phyloP scores from a whole-genome alignment of 805 yeast species.

The Ogataea wickerhamii region DNA sequence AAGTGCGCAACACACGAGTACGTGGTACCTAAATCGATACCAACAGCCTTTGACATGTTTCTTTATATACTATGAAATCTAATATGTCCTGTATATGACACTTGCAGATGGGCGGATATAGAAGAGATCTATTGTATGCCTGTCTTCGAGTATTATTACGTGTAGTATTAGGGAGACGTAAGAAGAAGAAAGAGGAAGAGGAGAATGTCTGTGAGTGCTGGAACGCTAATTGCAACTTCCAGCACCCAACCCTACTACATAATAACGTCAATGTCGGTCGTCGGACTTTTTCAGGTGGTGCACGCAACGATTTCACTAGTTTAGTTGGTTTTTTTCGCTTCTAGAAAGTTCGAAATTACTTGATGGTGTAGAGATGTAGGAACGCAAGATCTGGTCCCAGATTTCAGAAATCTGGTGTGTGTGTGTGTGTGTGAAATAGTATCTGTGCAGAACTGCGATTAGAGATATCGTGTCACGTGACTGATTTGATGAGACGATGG shows the following conservation, averaged over 20 bases:
- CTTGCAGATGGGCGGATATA: too few relatives aligned
- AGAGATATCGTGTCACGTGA: not conserved
- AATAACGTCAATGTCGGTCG: slow-evolving; percentile 7
- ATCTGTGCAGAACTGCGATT: not conserved
- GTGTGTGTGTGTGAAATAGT: too few relatives aligned
- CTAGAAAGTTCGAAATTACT: slow-evolving; percentile 4
- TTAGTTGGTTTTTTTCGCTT: slow-evolving; percentile 5
- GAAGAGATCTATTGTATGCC: too few relatives aligned
- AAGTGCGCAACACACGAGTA: slow-evolving; percentile 96
- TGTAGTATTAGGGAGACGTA: too few relatives aligned
- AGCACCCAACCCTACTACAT: slow-evolving; percentile 8
- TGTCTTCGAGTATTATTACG: too few relatives aligned
- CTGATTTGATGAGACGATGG: not conserved
- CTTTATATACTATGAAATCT: slow-evolving; percentile 1
- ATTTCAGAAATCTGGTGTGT: too few relatives aligned
- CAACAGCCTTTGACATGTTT: slow-evolving; percentile 52
- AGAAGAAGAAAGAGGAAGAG: too few relatives aligned
- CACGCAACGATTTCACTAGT: slow-evolving; percentile 8
- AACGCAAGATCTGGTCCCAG: too few relatives aligned
- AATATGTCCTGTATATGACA: too few relatives aligned
- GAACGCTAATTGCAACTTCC: slow-evolving; percentile 8
- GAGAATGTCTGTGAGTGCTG: too few relatives aligned
- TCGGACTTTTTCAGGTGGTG: slow-evolving; percentile 11
- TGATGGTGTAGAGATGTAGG: slow-evolving; percentile 1
- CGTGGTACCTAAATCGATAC: slow-evolving; percentile 84